phyloP scores from a whole-genome alignment of 1,139 yeast species.

The Pichia sp. region DNA sequence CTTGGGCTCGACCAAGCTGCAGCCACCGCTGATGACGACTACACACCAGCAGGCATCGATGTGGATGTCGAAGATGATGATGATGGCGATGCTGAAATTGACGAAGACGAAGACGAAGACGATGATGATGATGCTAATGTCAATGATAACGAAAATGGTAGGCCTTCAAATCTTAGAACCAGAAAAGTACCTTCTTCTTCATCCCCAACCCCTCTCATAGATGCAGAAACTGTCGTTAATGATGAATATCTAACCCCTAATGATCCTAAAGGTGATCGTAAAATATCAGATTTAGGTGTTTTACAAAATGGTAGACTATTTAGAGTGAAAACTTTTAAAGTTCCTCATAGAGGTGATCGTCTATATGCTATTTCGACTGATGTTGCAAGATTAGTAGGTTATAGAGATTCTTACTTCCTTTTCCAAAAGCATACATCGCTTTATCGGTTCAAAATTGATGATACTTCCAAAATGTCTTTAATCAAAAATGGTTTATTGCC shows the following conservation, averaged over 20 bases:
- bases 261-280: slow-evolving; percentile 74
- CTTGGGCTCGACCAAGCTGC: background rate
- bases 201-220: background rate
- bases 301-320: slow-evolving; percentile 72
- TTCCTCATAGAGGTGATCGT: slow-evolving; percentile 64
- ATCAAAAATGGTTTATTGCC: slow-evolving; percentile 81
- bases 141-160: slow-evolving; percentile 16
- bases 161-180: background rate
- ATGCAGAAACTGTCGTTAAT: slow-evolving; percentile 35
- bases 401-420: slow-evolving; percentile 83
- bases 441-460: slow-evolving; percentile 67
- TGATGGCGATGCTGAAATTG: slow-evolving; percentile 14
- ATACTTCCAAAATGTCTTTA: slow-evolving; percentile 76
- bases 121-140: slow-evolving; percentile 8
- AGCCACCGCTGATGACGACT: background rate
- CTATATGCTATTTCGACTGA: slow-evolving; percentile 90
- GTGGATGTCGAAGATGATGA: slow-evolving; percentile 8
- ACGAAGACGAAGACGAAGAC: slow-evolving; percentile 10
- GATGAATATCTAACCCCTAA: slow-evolving; percentile 80
- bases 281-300: slow-evolving; percentile 63
- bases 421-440: slow-evolving; percentile 76
- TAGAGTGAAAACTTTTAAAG: slow-evolving; percentile 75
- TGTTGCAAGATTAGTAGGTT: slow-evolving; percentile 92
- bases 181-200: background rate
- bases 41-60: background rate